Evolutionary conservation across 176 grass and related monocot genomes (phyloP), one percentile per base, ranked within the genome.

Genomic region (Rhipidocladum racemiflorum): DNA sequence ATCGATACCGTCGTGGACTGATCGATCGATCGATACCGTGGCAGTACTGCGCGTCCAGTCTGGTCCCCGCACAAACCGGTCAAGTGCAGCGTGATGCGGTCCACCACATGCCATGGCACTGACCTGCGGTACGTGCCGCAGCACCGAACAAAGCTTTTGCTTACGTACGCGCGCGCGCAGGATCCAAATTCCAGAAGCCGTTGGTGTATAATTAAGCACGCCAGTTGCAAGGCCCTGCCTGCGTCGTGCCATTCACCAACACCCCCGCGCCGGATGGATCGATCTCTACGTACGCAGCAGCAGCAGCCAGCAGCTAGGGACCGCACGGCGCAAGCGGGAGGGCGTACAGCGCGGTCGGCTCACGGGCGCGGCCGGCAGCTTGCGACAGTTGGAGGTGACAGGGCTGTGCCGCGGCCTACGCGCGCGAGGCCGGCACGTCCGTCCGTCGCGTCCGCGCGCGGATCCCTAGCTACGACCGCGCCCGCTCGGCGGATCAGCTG

Each of bases 351-450:
- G 46, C 46, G 61, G 82, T 49, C 29, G 45, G 84, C 40, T 80
- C 84, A 86, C 76, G 84, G 76, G 84, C 49, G 84, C 84, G 84
- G 9, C 81, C 59, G 81, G 59, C 57, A 75, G 40, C 67, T 53
- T 6, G 81, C 74, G 51, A 61, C 83, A 78, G 54, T 32, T 13
- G 38, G 75, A 85, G 54, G 75, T 53, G 83, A 85, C 75, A 62
- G 51, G 53, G 60, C 38, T 20, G 28, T 18, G 65, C 28, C 30
- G 29, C 2, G 44, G 20, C 9, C 9, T 14, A 46, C 21, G 12
- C 23, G 53, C 20, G 51, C 18, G 50, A 39, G n/a, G 43, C 40
- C 67, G 67, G 1, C 3, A 13, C 66, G 11, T 17, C 17, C 65
- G n/a, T 70, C 67, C 66, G 66, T 6, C 8, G 30, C 65, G 9